phyloP scores from a whole-genome alignment of 371 early-diverging fungal species.

The Sporodiniella umbellata region DNA sequence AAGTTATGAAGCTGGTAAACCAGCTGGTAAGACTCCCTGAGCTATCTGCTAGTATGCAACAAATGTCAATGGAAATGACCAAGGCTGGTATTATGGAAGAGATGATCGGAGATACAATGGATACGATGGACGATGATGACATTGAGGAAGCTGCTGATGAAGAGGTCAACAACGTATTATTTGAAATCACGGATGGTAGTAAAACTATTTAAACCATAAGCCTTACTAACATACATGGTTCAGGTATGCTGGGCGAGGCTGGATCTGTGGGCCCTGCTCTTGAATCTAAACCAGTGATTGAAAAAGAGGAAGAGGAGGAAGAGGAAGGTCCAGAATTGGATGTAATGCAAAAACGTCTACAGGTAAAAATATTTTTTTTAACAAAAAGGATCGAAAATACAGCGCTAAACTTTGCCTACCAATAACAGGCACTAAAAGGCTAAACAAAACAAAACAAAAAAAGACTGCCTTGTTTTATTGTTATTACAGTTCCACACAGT shows the following conservation, averaged over 20 bases:
- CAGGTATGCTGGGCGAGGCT: constrained; percentile 73
- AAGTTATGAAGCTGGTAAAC: constrained; percentile 90
- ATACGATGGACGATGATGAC: constrained; percentile 83
- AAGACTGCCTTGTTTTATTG: too few species aligned
- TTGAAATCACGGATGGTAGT: constrained; percentile 84
- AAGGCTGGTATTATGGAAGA: constrained; percentile 96
- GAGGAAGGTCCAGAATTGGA: constrained; percentile 78
- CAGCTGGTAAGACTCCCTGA: constrained; percentile 81
- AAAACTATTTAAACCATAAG: neutral
- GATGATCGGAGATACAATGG: constrained; percentile 91
- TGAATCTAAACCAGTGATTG: constrained; percentile 39
- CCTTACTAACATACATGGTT: neutral
- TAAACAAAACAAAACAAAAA: too few species aligned
- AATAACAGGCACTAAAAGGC: too few species aligned
- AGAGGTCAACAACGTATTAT: constrained; percentile 88
- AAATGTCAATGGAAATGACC: constrained; percentile 94
- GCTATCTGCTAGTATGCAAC: constrained; percentile 79
- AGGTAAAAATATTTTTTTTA: constrained; percentile 39
- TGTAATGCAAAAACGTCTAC: constrained; percentile 82
- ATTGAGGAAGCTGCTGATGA: constrained; percentile 94
- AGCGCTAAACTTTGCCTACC: neutral
- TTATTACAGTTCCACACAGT: too few species aligned
- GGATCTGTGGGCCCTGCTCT: constrained; percentile 55
- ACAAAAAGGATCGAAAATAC: neutral
- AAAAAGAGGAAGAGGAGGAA: constrained; percentile 51